A percentile compares a stretch with the other conserved stretches of the same genome.
Evolutionary conservation across 768 basidiomycete genomes (phyloP).

Genomic region (Termitomyces eurrhizus): DNA sequence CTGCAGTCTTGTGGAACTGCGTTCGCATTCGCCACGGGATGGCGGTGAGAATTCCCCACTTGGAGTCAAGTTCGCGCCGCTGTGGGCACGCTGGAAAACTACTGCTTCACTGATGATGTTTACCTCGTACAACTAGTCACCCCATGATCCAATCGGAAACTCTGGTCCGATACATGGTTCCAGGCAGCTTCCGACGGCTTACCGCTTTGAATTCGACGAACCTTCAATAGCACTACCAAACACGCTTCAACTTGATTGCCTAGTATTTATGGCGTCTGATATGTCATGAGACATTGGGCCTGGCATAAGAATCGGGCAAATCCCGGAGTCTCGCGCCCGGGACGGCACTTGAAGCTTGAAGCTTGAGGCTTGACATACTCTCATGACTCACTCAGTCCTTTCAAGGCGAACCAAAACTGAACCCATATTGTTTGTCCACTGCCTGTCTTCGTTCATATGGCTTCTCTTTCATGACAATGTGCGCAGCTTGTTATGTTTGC

Average conservation of each 20-base stretch:
- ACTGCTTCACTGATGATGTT: neutral
- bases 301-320: neutral
- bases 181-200: neutral
- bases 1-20: neutral
- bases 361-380: neutral
- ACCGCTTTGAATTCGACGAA: no score
- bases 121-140: neutral
- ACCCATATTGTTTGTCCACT: neutral
- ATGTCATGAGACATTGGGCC: neutral
- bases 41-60: neutral
- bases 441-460: neutral
- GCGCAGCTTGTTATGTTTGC: neutral
- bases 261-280: conserved; percentile 2
- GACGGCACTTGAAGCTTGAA: neutral
- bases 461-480: neutral
- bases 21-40: neutral
- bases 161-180: neutral
- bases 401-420: neutral
- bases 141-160: neutral
- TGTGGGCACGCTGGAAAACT: no score
- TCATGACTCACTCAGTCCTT: neutral
- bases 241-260: conserved; percentile 8
- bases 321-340: neutral
- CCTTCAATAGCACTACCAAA: neutral
- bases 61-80: neutral